These are phyloP conservation scores for Nicotiana noctiflora DNA, from an alignment of 257 asterid genomes.

Conservation along the genomic window DNA sequence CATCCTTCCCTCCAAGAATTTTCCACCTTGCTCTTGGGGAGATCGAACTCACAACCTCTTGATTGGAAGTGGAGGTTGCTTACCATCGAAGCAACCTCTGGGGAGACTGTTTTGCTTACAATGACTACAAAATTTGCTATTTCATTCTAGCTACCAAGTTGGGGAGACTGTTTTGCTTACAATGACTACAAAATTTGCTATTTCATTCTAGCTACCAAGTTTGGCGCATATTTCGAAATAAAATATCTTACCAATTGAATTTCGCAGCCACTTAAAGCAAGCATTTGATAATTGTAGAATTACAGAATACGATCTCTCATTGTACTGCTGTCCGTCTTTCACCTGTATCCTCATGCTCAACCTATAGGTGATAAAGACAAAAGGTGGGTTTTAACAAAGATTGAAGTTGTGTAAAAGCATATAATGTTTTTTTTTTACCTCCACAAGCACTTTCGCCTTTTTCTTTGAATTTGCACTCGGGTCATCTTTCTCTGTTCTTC, in stretches of 20 bases:
- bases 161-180: neutral
- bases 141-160: too few species aligned
- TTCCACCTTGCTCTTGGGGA: too few species aligned
- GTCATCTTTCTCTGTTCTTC: slow-evolving; percentile 46
- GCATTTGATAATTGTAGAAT: too few species aligned
- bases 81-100: too few species aligned
- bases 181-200: neutral
- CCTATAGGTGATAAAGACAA: slow-evolving; percentile 34
- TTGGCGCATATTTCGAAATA: neutral
- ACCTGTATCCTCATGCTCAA: slow-evolving; percentile 53
- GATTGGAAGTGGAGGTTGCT: too few species aligned
- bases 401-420: neutral
- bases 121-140: too few species aligned
- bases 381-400: neutral
- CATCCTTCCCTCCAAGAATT: too few species aligned
- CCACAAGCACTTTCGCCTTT: slow-evolving; percentile 64
- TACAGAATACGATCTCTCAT: slow-evolving; percentile 13
- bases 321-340: slow-evolving; percentile 48
- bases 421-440: slow-evolving; percentile 35
- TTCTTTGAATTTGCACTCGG: slow-evolving; percentile 48
- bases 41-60: too few species aligned
- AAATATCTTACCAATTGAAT: too few species aligned
- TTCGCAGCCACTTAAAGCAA: too few species aligned
- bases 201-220: neutral
- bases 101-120: too few species aligned